Evolutionary conservation across 192 early-diverging fungal genomes (phyloP).

Genomic region (Backusella westeae): DNA sequence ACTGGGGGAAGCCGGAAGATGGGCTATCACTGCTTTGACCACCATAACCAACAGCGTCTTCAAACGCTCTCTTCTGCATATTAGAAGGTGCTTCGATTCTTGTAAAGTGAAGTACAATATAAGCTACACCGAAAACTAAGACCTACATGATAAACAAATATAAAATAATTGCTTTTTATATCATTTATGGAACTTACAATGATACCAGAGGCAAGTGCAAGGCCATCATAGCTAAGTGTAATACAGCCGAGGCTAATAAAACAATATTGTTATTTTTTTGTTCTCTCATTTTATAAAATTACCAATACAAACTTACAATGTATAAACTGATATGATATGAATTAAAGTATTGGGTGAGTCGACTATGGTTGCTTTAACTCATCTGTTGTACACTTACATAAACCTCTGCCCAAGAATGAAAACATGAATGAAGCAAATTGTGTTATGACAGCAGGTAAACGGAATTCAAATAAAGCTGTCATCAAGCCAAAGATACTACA

Average conservation of each 20-base stretch:
- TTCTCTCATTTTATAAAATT: not conserved
- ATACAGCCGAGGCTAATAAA: conserved; percentile 29
- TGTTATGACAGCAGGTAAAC: conserved; percentile 7
- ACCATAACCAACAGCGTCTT: conserved; percentile 13
- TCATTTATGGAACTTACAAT: conserved; percentile 21
- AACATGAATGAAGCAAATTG: conserved; percentile 34
- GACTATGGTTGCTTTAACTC: not conserved
- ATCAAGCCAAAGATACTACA: conserved; percentile 24
- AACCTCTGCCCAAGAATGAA: conserved; percentile 28
- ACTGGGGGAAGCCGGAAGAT: not conserved
- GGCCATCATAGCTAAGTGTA: conserved; percentile 13
- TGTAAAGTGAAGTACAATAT: conserved; percentile 20
- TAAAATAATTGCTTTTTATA: not conserved
- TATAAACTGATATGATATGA: conserved; percentile 22
- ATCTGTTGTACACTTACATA: conserved; percentile 12
- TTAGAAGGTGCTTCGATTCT: conserved; percentile 27
- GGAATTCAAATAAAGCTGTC: conserved; percentile 24
- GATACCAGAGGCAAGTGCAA: conserved; percentile 26
- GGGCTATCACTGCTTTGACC: not conserved
- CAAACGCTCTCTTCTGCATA: conserved; percentile 21
- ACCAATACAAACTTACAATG: conserved; percentile 20
- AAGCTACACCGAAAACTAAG: conserved; percentile 24
- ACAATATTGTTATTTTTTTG: not conserved
- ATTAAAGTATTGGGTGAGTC: not conserved
- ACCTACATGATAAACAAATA: conserved; percentile 10